Evolutionary conservation across 2,329 filamentous ascomycete genomes (phyloP).

Genomic region (Fusarium sp.): DNA sequence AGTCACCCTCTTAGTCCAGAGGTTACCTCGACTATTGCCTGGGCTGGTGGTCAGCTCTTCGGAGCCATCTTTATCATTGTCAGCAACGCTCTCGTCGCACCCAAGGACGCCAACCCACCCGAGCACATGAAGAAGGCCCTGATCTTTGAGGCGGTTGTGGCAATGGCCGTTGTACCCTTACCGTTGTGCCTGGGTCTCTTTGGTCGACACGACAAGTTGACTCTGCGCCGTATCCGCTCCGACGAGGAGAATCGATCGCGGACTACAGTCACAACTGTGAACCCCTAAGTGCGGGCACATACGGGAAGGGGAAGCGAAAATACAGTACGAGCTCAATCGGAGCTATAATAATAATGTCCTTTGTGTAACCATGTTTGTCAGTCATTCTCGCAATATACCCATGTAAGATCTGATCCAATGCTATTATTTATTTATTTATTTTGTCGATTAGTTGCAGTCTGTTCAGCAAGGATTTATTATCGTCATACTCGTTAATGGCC

Average conservation of each 20-base stretch:
- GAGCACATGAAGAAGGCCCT: constrained; percentile 79
- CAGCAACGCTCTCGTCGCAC: constrained; percentile 77
- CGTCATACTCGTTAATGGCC: background rate
- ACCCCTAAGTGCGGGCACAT: constrained; percentile 18
- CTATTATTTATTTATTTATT: background rate
- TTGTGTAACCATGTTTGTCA: constrained; percentile 19
- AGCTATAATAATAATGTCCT: constrained; percentile 14
- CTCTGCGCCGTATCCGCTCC: constrained; percentile 60
- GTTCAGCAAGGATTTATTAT: background rate
- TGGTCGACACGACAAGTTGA: constrained; percentile 65
- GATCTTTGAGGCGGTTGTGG: constrained; percentile 82
- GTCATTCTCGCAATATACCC: constrained; percentile 41
- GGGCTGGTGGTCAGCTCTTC: constrained; percentile 86
- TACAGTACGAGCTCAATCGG: background rate
- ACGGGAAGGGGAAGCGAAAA: background rate
- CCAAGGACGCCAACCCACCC: constrained; percentile 65
- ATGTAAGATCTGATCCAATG: constrained; percentile 19
- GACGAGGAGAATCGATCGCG: constrained; percentile 48
- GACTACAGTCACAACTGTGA: constrained; percentile 28
- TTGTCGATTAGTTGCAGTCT: background rate
- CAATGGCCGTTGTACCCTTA: constrained; percentile 71
- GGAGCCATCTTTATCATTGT: constrained; percentile 88
- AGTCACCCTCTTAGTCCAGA: constrained; percentile 89
- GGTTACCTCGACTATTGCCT: constrained; percentile 83
- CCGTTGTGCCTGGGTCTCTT: constrained; percentile 78